A percentile compares a stretch with the other conserved stretches of the same genome.
phyloP scores from a whole-genome alignment of 441 rosid genomes.

The Biscutella auriculata region DNA sequence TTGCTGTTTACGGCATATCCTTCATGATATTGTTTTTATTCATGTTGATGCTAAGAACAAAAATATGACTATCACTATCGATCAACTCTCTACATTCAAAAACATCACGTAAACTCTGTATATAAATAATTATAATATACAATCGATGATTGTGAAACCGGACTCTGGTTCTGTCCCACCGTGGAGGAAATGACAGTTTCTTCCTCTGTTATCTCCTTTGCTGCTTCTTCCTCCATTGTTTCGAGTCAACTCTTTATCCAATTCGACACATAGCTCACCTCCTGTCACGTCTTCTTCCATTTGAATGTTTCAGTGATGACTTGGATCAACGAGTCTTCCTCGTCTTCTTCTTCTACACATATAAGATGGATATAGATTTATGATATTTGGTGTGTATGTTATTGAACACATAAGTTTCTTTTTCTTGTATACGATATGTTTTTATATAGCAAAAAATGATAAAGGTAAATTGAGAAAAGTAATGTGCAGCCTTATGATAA shows the following conservation, averaged over 20 bases:
- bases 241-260: conserved; percentile 70
- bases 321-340: conserved; percentile 50
- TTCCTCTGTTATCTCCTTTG: conserved; percentile 63
- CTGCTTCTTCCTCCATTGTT: conserved; percentile 60
- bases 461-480: no score
- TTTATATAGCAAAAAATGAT: no score
- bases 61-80: no score
- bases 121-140: conserved; percentile 22
- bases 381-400: no score
- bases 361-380: no score
- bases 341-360: conserved; percentile 35
- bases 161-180: conserved; percentile 28
- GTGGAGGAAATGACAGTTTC: conserved; percentile 41
- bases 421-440: no score
- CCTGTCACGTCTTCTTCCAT: conserved; percentile 42
- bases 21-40: no score
- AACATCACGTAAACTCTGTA: conserved; percentile 1
- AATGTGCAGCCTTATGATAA: no score
- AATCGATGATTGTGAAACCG: conserved; percentile 6
- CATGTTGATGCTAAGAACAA: no score
- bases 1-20: no score
- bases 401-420: no score
- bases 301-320: conserved; percentile 28
- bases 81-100: not conserved
- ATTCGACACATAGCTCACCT: conserved; percentile 77